Percentiles rank a stretch among this genome's conserved stretches.
phyloP scores from a whole-genome alignment of 768 basidiomycete species.

The Hortiboletus campestris region DNA sequence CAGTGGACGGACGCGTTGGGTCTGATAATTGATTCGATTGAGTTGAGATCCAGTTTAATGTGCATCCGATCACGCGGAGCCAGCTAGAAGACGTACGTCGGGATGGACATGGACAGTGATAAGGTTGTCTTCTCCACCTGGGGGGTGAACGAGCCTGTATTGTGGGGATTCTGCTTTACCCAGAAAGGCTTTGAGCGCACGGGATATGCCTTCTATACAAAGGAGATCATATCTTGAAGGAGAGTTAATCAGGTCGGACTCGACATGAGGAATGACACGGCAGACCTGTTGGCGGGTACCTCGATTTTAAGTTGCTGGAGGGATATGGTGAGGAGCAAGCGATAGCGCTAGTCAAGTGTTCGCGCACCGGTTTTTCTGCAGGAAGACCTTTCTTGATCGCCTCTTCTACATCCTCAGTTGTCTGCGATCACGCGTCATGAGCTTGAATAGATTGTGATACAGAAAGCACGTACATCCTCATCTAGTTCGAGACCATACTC shows the following conservation, averaged over 20 bases:
- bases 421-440: conserved; percentile 46
- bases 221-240: conserved; percentile 86
- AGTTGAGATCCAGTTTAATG: neutral
- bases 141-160: conserved; percentile 73
- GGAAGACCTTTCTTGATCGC: conserved; percentile 81
- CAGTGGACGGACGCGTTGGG: conserved; percentile 78
- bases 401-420: conserved; percentile 82
- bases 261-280: neutral
- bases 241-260: conserved; percentile 3
- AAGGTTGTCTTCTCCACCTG: conserved; percentile 62
- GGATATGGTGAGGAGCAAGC: conserved; percentile 2
- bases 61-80: neutral
- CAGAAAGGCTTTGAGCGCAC: conserved; percentile 82
- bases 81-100: conserved; percentile 52
- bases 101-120: conserved; percentile 67
- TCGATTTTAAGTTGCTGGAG: conserved; percentile 96
- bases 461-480: conserved; percentile 74
- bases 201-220: conserved; percentile 93
- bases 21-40: conserved; percentile 43
- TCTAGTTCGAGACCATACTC: conserved; percentile 97
- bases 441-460: neutral
- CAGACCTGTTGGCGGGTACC: conserved; percentile 92
- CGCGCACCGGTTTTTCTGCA: conserved; percentile 74
- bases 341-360: neutral
- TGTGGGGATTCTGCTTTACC: conserved; percentile 61